Evolutionary conservation across 257 asterid species (phyloP).

Genomic region (Osmanthus fragrans): DNA sequence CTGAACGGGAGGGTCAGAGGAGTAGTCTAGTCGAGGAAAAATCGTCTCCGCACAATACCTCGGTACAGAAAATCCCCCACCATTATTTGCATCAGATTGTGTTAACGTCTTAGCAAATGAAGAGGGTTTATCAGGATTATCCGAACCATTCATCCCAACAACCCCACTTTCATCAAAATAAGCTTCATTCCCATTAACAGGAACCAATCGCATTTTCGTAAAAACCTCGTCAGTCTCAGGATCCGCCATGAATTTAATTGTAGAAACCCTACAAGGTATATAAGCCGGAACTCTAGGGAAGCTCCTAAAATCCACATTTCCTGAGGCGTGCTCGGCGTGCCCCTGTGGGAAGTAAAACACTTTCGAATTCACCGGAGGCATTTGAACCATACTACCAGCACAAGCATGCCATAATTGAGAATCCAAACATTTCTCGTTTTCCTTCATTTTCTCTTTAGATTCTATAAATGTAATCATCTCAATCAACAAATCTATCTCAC

Average conservation of each 20-base stretch:
- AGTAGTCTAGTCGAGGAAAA: conserved; percentile 72
- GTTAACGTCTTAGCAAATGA: conserved; percentile 90
- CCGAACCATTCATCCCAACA: conserved; percentile 33
- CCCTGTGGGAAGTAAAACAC: conserved; percentile 95
- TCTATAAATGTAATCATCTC: conserved; percentile 72
- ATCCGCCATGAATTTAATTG: conserved; percentile 79
- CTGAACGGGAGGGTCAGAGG: conserved; percentile 88
- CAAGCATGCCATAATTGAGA: conserved; percentile 97
- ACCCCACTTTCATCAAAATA: conserved; percentile 39
- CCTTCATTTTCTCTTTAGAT: conserved; percentile 54
- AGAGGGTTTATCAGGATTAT: conserved; percentile 59
- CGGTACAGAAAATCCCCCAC: conserved; percentile 95
- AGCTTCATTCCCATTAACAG: conserved; percentile 32
- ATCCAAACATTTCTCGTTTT: conserved; percentile 66
- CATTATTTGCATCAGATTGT: conserved; percentile 88
- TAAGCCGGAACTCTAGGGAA: conserved; percentile 54
- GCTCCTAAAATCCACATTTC: conserved; percentile 57
- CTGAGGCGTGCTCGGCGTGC: conserved; percentile 74
- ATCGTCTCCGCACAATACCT: conserved; percentile 93
- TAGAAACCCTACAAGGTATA: conserved; percentile 55
- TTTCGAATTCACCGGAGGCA: conserved; percentile 62
- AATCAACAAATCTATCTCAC: conserved; percentile 12
- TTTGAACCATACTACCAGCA: conserved; percentile 97
- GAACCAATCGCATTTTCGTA: conserved; percentile 54
- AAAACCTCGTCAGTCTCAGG: conserved; percentile 85